phyloP scores from a whole-genome alignment of 2,329 filamentous ascomycete species.

The Aureobasidium lini region DNA sequence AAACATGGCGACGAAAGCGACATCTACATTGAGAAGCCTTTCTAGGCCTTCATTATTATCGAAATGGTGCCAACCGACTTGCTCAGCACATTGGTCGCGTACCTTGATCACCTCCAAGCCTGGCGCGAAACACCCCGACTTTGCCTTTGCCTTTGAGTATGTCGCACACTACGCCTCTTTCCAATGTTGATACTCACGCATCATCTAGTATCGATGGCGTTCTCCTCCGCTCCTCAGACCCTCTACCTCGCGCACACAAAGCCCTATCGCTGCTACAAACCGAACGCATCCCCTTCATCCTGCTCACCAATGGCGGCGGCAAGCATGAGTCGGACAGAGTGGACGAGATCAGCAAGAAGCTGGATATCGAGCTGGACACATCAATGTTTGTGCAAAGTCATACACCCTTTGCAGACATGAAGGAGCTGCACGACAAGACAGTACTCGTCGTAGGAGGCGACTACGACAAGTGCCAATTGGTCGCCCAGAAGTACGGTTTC shows the following conservation, averaged over 20 bases:
- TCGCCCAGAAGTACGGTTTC: slow-evolving; percentile 73
- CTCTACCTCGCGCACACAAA: slow-evolving; percentile 69
- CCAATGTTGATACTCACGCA: slow-evolving; percentile 15
- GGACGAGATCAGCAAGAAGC: slow-evolving; percentile 57
- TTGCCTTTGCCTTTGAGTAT: slow-evolving; percentile 53
- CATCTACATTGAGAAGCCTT: neutral
- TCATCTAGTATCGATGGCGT: slow-evolving; percentile 76
- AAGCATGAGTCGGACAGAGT: slow-evolving; percentile 70
- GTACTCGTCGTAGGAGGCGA: slow-evolving; percentile 43
- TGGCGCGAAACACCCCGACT: slow-evolving; percentile 31
- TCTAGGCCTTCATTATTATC: neutral
- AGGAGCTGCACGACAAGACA: slow-evolving; percentile 50
- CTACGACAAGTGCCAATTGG: slow-evolving; percentile 53
- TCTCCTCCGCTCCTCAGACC: slow-evolving; percentile 72
- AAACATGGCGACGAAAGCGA: neutral
- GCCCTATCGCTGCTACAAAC: slow-evolving; percentile 66
- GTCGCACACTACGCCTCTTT: slow-evolving; percentile 12
- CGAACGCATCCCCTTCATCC: slow-evolving; percentile 78
- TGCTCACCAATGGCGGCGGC: slow-evolving; percentile 92
- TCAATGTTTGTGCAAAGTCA: slow-evolving; percentile 81
- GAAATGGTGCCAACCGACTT: neutral
- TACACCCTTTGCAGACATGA: slow-evolving; percentile 73
- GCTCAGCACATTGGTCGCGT: neutral
- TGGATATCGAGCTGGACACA: slow-evolving; percentile 57
- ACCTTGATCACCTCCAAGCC: neutral